Conservation (phyloP, 345 rosid species). For the Nephelium lappaceum region DNA sequence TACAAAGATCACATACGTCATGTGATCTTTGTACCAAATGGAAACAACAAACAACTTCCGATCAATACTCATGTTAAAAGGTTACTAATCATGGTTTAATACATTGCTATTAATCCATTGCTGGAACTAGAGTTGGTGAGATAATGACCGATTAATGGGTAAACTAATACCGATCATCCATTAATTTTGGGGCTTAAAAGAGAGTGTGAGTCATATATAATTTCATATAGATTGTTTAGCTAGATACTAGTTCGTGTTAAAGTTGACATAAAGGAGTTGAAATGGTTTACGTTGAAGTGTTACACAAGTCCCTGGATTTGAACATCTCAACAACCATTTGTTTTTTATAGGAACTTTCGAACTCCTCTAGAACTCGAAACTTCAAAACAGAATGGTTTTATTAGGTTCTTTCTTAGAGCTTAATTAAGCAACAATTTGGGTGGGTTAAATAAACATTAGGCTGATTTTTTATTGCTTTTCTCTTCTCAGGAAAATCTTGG, state of each 20-base stretch:
- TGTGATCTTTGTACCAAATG: not conserved
- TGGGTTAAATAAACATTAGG: no score
- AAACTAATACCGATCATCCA: not conserved
- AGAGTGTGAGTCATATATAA: no score
- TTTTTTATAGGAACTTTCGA: not conserved
- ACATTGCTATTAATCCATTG: not conserved
- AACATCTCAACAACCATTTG: constrained; percentile 1
- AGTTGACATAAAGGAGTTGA: not conserved
- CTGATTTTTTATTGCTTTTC: no score
- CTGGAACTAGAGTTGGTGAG: not conserved
- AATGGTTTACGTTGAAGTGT: not conserved
- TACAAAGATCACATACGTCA: not conserved
- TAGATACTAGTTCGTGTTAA: not conserved
- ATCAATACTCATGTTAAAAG: not conserved
- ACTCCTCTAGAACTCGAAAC: no score
- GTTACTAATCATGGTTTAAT: not conserved
- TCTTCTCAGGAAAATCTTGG: no score
- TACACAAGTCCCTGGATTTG: not conserved
- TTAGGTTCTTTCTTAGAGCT: not conserved
- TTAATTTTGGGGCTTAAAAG: no score
- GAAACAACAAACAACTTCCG: no score
- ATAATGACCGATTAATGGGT: not conserved
- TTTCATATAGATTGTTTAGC: not conserved
- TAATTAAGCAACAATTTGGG: not conserved
- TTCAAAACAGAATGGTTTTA: not conserved